Percentiles rank a stretch among this genome's conserved stretches.
phyloP scores from a whole-genome alignment of 192 early-diverging fungal species.

The Backusella macrospora region DNA sequence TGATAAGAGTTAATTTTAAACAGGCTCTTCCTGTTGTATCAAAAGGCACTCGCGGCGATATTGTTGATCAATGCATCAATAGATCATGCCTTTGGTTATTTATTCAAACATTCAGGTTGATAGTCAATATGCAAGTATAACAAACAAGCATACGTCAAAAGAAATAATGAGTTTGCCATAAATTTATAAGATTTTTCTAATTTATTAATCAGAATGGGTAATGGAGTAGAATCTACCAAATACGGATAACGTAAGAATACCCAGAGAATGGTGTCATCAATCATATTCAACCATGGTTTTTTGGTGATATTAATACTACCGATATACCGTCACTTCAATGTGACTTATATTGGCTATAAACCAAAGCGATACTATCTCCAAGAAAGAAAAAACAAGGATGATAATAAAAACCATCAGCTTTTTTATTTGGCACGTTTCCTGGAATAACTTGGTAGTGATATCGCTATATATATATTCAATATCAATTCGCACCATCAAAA shows the following conservation, averaged over 20 bases:
- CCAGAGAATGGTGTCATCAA: background rate
- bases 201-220: background rate
- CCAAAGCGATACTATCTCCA: background rate
- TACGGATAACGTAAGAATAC: background rate
- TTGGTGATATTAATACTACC: background rate
- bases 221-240: background rate
- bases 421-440: background rate
- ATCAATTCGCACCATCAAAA: too few species aligned
- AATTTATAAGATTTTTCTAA: background rate
- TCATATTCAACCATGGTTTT: background rate
- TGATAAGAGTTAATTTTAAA: slow-evolving; percentile 40
- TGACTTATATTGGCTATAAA: background rate
- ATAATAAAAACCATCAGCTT: background rate
- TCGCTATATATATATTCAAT: too few species aligned
- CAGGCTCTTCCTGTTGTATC: slow-evolving; percentile 34
- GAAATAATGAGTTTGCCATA: background rate
- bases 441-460: background rate
- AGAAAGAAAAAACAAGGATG: background rate
- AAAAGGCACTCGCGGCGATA: slow-evolving; percentile 12
- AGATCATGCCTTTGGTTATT: slow-evolving; percentile 13
- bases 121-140: slow-evolving; percentile 23
- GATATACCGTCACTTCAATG: too few species aligned
- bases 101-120: slow-evolving; percentile 17
- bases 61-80: slow-evolving; percentile 32
- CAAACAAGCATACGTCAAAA: background rate